Conservation (phyloP, 768 basidiomycete species). For the Porpolomopsis calyptriformis region DNA sequence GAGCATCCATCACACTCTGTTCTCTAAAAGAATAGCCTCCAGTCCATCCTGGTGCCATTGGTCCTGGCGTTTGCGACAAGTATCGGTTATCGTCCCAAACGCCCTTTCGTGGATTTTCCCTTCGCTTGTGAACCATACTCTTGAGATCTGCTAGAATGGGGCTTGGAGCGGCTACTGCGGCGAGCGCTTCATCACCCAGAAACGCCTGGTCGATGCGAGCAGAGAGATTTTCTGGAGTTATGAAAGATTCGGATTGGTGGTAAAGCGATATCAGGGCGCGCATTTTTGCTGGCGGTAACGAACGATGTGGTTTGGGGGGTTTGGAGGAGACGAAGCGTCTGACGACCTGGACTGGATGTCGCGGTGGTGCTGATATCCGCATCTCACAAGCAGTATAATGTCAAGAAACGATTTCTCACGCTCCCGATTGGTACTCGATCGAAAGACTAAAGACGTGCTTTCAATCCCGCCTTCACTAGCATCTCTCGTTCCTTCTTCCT, state of each 20-base stretch:
- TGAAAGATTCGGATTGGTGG: slow-evolving; percentile 62
- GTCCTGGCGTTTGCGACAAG: not conserved
- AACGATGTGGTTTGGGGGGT: slow-evolving; percentile 19
- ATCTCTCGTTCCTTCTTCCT: slow-evolving; percentile 53
- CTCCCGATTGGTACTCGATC: too few species aligned
- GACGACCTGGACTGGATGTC: slow-evolving; percentile 1
- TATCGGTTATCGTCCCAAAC: slow-evolving; percentile 9
- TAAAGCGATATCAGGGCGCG: slow-evolving; percentile 70
- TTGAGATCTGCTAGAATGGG: slow-evolving; percentile 13
- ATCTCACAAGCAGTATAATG: too few species aligned
- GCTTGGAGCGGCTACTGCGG: slow-evolving; percentile 2
- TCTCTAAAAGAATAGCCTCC: slow-evolving; percentile 24
- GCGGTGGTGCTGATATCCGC: not conserved
- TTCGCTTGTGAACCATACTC: slow-evolving; percentile 14
- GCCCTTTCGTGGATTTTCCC: slow-evolving; percentile 31
- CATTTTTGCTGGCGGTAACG: slow-evolving; percentile 48
- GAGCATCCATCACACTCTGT: slow-evolving; percentile 35
- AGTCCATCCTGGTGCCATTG: slow-evolving; percentile 20
- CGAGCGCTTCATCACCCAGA: slow-evolving; percentile 12
- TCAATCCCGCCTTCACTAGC: slow-evolving; percentile 50
- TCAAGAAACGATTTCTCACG: too few species aligned
- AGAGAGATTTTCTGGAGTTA: slow-evolving; percentile 61
- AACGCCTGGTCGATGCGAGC: slow-evolving; percentile 59
- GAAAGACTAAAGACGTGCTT: slow-evolving; percentile 42
- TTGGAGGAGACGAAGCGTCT: slow-evolving; percentile 10